Base-by-base conservation (phyloP, 1,284 basidiomycete genomes). In the Apiotrichum mycotoxinovorans region DNA sequence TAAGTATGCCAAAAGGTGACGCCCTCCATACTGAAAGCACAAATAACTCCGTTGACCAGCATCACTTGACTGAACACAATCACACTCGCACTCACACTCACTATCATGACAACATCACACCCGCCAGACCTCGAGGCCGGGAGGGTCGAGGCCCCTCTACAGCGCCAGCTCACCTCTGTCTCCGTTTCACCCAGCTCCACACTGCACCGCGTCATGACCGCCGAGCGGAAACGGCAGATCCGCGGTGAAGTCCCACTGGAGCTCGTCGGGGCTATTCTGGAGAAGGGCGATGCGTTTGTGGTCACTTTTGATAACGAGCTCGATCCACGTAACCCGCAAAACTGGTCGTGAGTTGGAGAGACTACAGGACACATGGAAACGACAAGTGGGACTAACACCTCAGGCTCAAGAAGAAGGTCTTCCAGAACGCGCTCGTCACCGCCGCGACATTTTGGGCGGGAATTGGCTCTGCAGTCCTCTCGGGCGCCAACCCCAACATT, bases 251-350 rank as follows among this genome's bases (percentile, higher is more conserved):
- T 62, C 0, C 55, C 61, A 14, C 15, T 50, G 25, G 57, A 56
- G 40, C 52, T 59, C 12, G 52, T 62, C 26, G 50, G 52, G 34
- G 57, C 57, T 10, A 23, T 57, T 8, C 45, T 50, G 8, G 61
- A 62, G 46, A 58, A 60, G 43, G 33, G 25, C 22, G 51, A 60
- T 37, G 30, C 33, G n/a, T 60, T 54, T 51, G 41, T 46, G 9
- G 82, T 87, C 12, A 81, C 84, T 43, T 87, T 85, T 82, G 82
- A 86, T 45, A 82, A 83, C 0, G 81, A 82, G 0, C 75, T 83
- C 46, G 85, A 87, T 70, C 83, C 82, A 4, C 70, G 72, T 22
- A 87, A 87, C 68, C 85, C 86, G 0, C 83, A 83, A 69, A 87
- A 87, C 73, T 88, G 87, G 87, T 66, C 78, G 60, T 61, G 46